Evolutionary conservation across 352 stramenopile genomes (phyloP).

Genomic region (Pythium plurisporium): DNA sequence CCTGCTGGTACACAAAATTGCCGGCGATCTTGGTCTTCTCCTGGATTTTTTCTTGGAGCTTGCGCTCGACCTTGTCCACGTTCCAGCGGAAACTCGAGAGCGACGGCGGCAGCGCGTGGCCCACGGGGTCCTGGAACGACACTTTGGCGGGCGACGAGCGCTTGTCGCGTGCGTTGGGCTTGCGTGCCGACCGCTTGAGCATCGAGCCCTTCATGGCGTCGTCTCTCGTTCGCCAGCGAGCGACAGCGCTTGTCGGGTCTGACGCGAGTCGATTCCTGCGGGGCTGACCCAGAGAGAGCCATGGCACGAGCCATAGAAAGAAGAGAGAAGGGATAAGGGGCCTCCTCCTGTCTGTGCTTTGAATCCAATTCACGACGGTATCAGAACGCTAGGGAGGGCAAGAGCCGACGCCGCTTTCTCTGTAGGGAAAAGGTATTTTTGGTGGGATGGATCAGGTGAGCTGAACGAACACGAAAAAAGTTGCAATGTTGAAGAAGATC

Average conservation of each 20-base stretch:
- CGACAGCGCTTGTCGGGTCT: not conserved
- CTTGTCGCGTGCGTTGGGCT: constrained; percentile 13
- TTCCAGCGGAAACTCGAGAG: constrained; percentile 74
- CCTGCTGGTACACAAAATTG: constrained; percentile 85
- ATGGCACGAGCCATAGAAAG: not conserved
- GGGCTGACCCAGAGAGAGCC: not conserved
- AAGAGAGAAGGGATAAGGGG: not conserved
- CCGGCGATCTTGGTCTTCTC: constrained; percentile 81
- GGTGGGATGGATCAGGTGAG: not conserved
- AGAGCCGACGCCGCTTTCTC: no score
- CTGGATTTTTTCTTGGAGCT: constrained; percentile 82
- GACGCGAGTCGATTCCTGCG: not conserved
- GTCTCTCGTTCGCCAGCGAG: not conserved
- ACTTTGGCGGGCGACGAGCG: constrained; percentile 47
- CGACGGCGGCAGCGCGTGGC: constrained; percentile 44
- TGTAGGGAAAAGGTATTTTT: not conserved
- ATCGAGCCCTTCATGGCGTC: constrained; percentile 24
- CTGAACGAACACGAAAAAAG: no score
- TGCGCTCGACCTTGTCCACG: constrained; percentile 75
- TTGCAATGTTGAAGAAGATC: not conserved
- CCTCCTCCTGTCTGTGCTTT: no score
- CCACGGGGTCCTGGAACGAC: constrained; percentile 60
- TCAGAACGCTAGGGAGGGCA: not conserved
- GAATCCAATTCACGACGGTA: no score
- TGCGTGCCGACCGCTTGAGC: constrained; percentile 24